phyloP scores from a whole-genome alignment of 2,329 filamentous ascomycete species.

The Madurella mycetomatis region DNA sequence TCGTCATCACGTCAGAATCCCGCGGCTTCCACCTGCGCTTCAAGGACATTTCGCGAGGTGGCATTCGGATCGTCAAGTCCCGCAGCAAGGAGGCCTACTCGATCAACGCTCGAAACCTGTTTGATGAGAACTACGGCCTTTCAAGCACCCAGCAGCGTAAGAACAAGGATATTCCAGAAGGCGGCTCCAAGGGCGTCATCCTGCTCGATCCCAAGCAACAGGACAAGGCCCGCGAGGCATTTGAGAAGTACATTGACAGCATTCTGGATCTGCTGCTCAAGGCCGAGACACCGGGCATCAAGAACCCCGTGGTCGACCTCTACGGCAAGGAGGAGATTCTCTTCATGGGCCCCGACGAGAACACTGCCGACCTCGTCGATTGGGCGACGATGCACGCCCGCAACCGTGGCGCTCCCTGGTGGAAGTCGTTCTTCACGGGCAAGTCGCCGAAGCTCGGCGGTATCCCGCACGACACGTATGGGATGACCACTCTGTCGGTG shows the following conservation, averaged over 20 bases:
- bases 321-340: conserved; percentile 94
- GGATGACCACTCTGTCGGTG: conserved; percentile 96
- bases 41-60: conserved; percentile 92
- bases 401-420: conserved; percentile 85
- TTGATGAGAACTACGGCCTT: conserved; percentile 98
- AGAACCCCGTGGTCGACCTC: conserved; percentile 95
- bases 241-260: conserved; percentile 99
- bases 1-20: conserved; percentile 95
- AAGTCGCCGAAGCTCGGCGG: conserved; percentile 95
- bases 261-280: conserved; percentile 92
- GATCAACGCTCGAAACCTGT: conserved; percentile 93
- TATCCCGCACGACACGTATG: conserved; percentile 92
- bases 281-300: conserved; percentile 90
- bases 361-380: conserved; percentile 93
- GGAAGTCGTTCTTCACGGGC: conserved; percentile 99
- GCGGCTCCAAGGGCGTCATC: conserved; percentile 96
- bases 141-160: conserved; percentile 98
- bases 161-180: conserved; percentile 99
- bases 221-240: conserved; percentile 85
- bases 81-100: conserved; percentile 91
- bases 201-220: conserved; percentile 91
- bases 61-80: conserved; percentile 98
- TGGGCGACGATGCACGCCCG: conserved; percentile 98
- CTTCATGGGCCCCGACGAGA: conserved; percentile 98
- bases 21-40: conserved; percentile 97